These are phyloP conservation scores for Saccharomyces uvarum DNA, from an alignment of 1,139 yeast genomes.

Conservation along the genomic window DNA sequence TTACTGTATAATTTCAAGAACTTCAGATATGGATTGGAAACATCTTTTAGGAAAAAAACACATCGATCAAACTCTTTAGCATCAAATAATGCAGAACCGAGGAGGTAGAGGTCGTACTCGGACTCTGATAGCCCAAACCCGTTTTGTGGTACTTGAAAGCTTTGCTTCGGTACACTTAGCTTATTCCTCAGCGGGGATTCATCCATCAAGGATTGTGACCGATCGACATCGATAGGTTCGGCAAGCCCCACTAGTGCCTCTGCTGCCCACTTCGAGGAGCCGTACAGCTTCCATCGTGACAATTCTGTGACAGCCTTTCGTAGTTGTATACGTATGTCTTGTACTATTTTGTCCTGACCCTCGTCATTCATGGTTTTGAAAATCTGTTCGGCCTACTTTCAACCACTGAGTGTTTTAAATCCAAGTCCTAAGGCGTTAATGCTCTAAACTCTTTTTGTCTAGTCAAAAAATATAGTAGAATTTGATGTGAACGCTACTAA, in stretches of 20 bases:
- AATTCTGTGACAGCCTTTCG: constrained; percentile 36
- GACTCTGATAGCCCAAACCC: constrained; percentile 19
- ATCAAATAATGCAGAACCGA: constrained; percentile 72
- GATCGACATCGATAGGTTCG: constrained; percentile 9
- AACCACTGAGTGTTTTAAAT: neutral
- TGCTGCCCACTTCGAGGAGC: constrained; percentile 74
- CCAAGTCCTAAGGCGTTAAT: neutral
- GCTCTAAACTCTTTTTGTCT: neutral
- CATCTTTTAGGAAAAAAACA: constrained; percentile 47
- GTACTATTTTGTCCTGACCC: constrained; percentile 5
- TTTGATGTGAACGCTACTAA: neutral
- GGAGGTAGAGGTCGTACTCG: constrained; percentile 41
- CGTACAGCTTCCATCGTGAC: constrained; percentile 47
- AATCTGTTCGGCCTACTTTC: neutral
- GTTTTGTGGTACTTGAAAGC: neutral
- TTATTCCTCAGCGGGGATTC: constrained; percentile 11
- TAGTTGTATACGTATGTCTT: constrained; percentile 32
- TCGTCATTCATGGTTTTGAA: constrained; percentile 4
- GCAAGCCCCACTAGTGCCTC: constrained; percentile 60
- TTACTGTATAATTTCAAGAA: constrained; percentile 65
- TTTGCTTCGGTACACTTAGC: constrained; percentile 2
- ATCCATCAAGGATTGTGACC: constrained; percentile 10
- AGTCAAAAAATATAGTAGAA: neutral
- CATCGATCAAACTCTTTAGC: constrained; percentile 84
- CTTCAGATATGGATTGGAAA: constrained; percentile 47